phyloP scores from a whole-genome alignment of 2,329 filamentous ascomycete species.

The Fusarium sp. region DNA sequence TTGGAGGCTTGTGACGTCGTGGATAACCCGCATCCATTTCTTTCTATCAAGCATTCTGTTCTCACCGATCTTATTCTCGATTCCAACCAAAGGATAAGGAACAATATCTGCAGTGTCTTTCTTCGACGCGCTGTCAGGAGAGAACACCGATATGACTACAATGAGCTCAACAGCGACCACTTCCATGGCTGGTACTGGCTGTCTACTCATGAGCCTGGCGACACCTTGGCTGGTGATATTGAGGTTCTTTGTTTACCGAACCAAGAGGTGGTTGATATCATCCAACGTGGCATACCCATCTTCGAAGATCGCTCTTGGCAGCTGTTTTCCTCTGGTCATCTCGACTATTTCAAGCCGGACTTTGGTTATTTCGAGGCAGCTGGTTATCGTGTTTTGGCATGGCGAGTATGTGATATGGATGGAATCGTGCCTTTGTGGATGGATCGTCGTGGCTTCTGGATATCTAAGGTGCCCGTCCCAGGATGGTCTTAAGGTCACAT shows the following conservation, averaged over 20 bases:
- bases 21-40: fast-evolving
- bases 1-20: fast-evolving
- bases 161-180: background rate
- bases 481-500: no score
- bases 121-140: background rate
- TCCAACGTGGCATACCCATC: fast-evolving
- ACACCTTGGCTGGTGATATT: fast-evolving
- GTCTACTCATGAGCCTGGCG: fast-evolving
- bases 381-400: background rate
- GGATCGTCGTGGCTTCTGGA: background rate
- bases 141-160: background rate
- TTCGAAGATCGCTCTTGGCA: background rate
- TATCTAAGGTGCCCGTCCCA: fast-evolving
- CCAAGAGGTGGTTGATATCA: background rate
- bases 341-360: background rate
- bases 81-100: background rate
- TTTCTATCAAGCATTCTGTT: background rate
- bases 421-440: background rate
- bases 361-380: fast-evolving
- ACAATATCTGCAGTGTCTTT: background rate
- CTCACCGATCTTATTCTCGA: background rate
- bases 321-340: fast-evolving
- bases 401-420: background rate
- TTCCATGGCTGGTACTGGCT: background rate
- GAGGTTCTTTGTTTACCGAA: background rate